Evolutionary conservation across 1,284 basidiomycete species (phyloP).

Genomic region (Lentinus polychrous): DNA sequence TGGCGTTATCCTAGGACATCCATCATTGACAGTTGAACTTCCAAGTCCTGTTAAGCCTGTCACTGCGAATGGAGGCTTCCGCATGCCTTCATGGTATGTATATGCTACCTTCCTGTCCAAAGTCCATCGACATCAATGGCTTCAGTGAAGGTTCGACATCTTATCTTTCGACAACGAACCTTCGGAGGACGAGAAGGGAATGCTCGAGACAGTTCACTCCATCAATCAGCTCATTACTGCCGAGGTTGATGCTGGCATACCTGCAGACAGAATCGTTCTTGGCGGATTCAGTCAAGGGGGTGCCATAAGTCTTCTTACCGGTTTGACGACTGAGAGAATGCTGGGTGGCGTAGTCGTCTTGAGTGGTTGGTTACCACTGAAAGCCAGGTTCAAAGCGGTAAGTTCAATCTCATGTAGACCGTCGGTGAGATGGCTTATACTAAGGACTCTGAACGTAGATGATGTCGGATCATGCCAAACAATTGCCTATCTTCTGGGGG

Average conservation of each 20-base stretch:
- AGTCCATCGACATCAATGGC: slow-evolving; percentile 9
- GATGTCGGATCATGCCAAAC: slow-evolving; percentile 45
- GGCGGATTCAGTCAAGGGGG: slow-evolving; percentile 90
- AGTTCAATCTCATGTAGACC: slow-evolving; percentile 17
- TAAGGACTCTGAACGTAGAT: slow-evolving; percentile 34
- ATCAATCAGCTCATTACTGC: slow-evolving; percentile 68
- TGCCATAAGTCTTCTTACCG: slow-evolving; percentile 71
- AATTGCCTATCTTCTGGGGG: slow-evolving; percentile 82
- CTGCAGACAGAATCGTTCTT: slow-evolving; percentile 62
- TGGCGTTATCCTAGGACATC: slow-evolving; percentile 5
- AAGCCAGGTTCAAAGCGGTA: slow-evolving; percentile 57
- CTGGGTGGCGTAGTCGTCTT: slow-evolving; percentile 70
- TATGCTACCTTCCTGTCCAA: slow-evolving; percentile 2
- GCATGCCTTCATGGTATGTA: slow-evolving; percentile 66
- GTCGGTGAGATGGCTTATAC: not conserved
- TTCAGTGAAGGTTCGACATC: slow-evolving; percentile 67
- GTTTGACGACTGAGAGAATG: slow-evolving; percentile 59
- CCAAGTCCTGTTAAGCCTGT: slow-evolving; percentile 49
- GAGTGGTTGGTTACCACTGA: slow-evolving; percentile 74
- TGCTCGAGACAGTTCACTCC: slow-evolving; percentile 55
- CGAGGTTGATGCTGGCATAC: slow-evolving; percentile 70
- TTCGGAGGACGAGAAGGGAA: slow-evolving; percentile 68
- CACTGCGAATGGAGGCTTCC: slow-evolving; percentile 61
- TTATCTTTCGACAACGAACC: slow-evolving; percentile 47
- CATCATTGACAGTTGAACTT: slow-evolving; percentile 5